Evolutionary conservation across 163 green algal species (phyloP), one percentile per base, ranked within the genome.

Genomic region (Trebouxia gelatinosa): DNA sequence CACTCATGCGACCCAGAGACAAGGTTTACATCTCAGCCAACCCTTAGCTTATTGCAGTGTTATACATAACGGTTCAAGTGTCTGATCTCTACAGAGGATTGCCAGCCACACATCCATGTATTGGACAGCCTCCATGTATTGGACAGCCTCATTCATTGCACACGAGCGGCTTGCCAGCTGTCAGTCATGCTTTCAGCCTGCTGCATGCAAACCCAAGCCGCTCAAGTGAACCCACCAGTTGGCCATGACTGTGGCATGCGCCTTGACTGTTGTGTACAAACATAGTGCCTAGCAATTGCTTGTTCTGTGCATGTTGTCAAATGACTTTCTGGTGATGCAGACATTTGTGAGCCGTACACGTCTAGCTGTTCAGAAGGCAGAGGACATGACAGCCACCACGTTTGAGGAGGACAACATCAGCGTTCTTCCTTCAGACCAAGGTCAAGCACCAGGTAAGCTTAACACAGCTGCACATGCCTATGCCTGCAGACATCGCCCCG

Each of bases 331-430:
- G 28, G 26, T 66, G 57, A 16, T 51, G 71, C 71, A 91, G 35
- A 89, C 89, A 6, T 97, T 98, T 82, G 88, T 96, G 50, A 92
- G 82, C 78, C 75, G 84, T 26, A 75, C 89, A 65, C 85, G 89
- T 2, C 68, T 96, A 54, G 90, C 92, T 26, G 92, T 97, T 34
- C 84, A 90, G 70, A 84, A 78, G 0, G 90, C 86, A 16, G 90
- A 91, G 40, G 90, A 92, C 59, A 51, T 91, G 61, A 58, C 78
- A 31, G 34, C 61, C 1, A 40, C 71, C 6, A 34, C 66, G 48
- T 79, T 70, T 59, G 74, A 79, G 58, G 74, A 79, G 37, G 74
- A 79, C 16, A 59, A 59, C 57, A 71, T 79, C 57, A 62, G 37
- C 0, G 58, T 71, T 5, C n/a, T 58, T 6, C 37, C 54, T 57